Percentiles rank a stretch among this genome's conserved stretches.
These are phyloP conservation scores for Helicosporidium sp. DNA, from an alignment of 139 green algal genomes.

Conservation along the genomic window DNA sequence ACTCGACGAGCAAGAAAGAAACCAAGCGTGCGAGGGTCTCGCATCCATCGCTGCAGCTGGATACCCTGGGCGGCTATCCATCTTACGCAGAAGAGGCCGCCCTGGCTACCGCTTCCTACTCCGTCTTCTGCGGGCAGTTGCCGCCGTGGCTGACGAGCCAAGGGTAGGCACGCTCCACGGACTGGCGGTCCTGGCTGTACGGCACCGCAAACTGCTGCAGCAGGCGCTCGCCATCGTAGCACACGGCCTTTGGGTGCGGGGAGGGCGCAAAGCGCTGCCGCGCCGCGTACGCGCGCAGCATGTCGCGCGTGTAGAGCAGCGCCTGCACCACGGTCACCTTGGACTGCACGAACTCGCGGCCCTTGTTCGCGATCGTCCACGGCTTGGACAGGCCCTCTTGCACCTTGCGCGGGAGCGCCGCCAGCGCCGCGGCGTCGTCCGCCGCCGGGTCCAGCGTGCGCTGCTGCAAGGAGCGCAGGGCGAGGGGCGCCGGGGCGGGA, in stretches of 20 bases:
- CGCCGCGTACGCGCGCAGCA: constrained; percentile 16
- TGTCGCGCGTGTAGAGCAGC: constrained; percentile 21
- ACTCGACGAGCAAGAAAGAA: too few relatives aligned
- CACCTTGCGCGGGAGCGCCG: too few relatives aligned
- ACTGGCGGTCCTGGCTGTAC: constrained; percentile 6
- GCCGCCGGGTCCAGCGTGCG: too few relatives aligned
- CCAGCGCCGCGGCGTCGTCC: too few relatives aligned
- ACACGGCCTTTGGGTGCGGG: constrained; percentile 9
- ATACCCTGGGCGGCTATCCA: too few relatives aligned
- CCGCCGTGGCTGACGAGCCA: constrained; percentile 11
- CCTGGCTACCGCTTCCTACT: too few relatives aligned
- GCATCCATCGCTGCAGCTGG: not conserved
- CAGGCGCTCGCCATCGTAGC: constrained; percentile 17
- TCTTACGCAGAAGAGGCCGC: too few relatives aligned
- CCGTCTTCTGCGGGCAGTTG: not conserved
- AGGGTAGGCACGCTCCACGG: constrained; percentile 15
- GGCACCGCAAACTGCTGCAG: constrained; percentile 22
- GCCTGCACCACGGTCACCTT: constrained; percentile 20
- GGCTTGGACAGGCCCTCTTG: too few relatives aligned
- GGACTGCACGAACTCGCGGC: constrained; percentile 17
- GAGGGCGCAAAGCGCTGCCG: constrained; percentile 10
- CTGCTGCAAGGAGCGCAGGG: too few relatives aligned
- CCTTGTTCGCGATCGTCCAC: constrained; percentile 4
- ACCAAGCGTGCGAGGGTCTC: too few relatives aligned
- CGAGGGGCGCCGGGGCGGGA: too few relatives aligned